phyloP scores from a whole-genome alignment of 352 stramenopile genomes.

The Phytopythium helicoides region DNA sequence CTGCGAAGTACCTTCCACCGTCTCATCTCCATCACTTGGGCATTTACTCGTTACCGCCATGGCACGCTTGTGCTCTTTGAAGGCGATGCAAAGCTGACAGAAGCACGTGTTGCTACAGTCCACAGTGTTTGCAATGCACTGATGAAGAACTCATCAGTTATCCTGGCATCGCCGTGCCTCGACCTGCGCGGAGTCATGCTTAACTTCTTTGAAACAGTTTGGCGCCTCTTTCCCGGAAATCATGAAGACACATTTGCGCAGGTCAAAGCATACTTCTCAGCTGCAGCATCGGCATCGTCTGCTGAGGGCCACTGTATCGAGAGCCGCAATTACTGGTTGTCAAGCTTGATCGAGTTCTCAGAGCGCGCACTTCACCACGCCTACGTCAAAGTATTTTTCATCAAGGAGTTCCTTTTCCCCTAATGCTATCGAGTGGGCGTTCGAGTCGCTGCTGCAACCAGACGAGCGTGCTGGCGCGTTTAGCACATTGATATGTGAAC shows the following conservation, averaged over 20 bases:
- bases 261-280: conserved; percentile 45
- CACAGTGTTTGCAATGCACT: conserved; percentile 45
- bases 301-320: conserved; percentile 6
- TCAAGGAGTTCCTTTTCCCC: conserved; percentile 57
- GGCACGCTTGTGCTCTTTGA: conserved; percentile 41
- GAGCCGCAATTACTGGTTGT: conserved; percentile 41
- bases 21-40: conserved; percentile 53
- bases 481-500: conserved; percentile 44
- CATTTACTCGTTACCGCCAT: conserved; percentile 55
- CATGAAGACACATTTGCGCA: conserved; percentile 33
- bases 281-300: conserved; percentile 7
- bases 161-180: conserved; percentile 37
- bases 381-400: conserved; percentile 48
- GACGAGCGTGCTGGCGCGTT: conserved; percentile 37
- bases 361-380: conserved; percentile 45
- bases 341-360: conserved; percentile 51
- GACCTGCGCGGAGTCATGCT: conserved; percentile 44
- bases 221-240: conserved; percentile 55
- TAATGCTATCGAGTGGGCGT: conserved; percentile 46
- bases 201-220: conserved; percentile 56
- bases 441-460: conserved; percentile 34
- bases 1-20: conserved; percentile 67
- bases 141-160: conserved; percentile 30
- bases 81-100: conserved; percentile 19
- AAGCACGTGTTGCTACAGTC: conserved; percentile 33